These are phyloP conservation scores for Trichoderma asperelloides DNA, from an alignment of 495 filamentous ascomycete genomes.

Conservation along the genomic window DNA sequence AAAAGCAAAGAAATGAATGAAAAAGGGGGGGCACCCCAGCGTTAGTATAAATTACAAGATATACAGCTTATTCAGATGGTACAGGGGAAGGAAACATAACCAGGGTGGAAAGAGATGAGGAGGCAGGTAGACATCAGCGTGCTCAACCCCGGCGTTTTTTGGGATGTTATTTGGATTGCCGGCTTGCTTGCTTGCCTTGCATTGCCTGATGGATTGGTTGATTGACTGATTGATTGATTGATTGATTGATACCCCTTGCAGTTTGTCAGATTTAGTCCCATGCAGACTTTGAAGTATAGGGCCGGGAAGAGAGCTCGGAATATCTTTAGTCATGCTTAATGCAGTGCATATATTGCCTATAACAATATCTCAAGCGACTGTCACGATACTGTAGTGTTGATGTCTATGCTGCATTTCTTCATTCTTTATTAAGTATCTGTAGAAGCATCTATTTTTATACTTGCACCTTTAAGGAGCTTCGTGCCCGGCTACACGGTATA, in stretches of 20 bases:
- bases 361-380: no score
- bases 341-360: no score
- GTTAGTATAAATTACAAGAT: not conserved
- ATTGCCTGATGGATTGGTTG: not conserved
- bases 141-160: not conserved
- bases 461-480: no score
- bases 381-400: no score
- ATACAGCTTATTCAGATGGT: not conserved
- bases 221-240: not conserved
- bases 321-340: no score
- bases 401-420: no score
- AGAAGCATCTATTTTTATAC: not conserved
- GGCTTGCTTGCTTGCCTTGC: not conserved
- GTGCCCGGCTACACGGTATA: no score
- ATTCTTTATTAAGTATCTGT: no score
- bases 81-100: not conserved
- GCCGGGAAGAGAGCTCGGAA: not conserved
- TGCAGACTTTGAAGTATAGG: not conserved
- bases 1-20: not conserved
- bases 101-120: not conserved
- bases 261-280: not conserved
- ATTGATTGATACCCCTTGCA: not conserved
- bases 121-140: not conserved
- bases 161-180: slow-evolving; percentile 4
- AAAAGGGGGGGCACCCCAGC: not conserved